Base-by-base conservation (phyloP, 306 rosid species). In the Alnus rubra region DNA sequence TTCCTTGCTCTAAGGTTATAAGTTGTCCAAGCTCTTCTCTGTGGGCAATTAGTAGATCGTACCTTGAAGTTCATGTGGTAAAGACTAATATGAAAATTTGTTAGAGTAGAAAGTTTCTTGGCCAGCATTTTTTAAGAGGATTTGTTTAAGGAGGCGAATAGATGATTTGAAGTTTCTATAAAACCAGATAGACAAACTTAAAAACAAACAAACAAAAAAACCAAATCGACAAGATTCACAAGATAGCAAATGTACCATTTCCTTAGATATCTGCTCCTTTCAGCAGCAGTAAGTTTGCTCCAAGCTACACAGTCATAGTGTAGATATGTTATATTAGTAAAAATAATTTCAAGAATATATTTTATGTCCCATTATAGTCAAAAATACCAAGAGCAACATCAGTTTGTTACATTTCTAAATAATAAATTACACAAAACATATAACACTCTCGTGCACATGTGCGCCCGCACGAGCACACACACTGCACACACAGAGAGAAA, bases 1-100 rank as follows among this genome's bases (percentile, higher is more conserved):
- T 95, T 64, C 99, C 99, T 88, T 93, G 97, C 91, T 95, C 99
- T 89, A 93, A 90, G 75, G 99, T 95, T 74, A 95, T 90, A 76
- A 95, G 96, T 67, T 95, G 92, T 67, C 92, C 98, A 70, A 95
- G 91, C 85, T 89, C 96, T 83, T 95, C 94, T 79, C 89, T 90
- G 86, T 93, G 93, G 62, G 88, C 82, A 69, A 88, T 84, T 75
- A 95, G 76, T 67, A 93, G 87, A 76, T 95, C 94, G 74, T 88
- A 95, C 98, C 98, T 95, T 81, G 23, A 79, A 86, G 81, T 51
- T 72, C 56, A 52, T 49, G 28, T 82, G 78, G 73, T 68, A 71
- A 86, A 74, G 54, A 50, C 78, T 49, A 62, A 73, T 7, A 76
- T 28, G 35, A 65, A 59, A 52, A 64, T 37, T 81, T 75, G 23